phyloP scores from a whole-genome alignment of 2,329 filamentous ascomycete species.

The Capronia coronata region DNA sequence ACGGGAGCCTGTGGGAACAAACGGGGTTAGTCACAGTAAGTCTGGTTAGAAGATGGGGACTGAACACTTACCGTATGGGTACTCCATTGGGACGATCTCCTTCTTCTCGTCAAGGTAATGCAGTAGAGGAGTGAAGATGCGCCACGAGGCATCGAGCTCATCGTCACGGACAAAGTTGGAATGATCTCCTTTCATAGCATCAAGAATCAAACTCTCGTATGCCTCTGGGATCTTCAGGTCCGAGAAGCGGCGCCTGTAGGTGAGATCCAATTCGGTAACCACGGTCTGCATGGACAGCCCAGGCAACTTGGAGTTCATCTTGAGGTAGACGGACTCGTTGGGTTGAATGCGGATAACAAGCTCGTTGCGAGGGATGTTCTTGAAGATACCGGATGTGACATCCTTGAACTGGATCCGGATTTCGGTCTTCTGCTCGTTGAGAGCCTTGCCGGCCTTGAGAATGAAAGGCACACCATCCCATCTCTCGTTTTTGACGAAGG shows the following conservation, averaged over 20 bases:
- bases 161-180: slow-evolving; percentile 98
- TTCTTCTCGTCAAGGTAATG: slow-evolving; percentile 99
- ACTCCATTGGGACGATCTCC: slow-evolving; percentile 99
- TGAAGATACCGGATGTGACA: slow-evolving; percentile 98
- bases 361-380: slow-evolving; percentile 98
- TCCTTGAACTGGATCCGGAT: slow-evolving; percentile 99
- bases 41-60: background rate
- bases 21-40: background rate
- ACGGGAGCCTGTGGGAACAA: slow-evolving; percentile 65
- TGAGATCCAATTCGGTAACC: slow-evolving; percentile 94
- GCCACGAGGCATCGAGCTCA: slow-evolving; percentile 95
- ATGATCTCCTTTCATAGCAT: slow-evolving; percentile 97
- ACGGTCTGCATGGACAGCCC: slow-evolving; percentile 99
- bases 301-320: slow-evolving; percentile 99
- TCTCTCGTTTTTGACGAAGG: slow-evolving; percentile 98
- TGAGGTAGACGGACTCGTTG: slow-evolving; percentile 99
- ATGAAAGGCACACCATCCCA: slow-evolving; percentile 99
- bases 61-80: slow-evolving; percentile 72
- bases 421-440: slow-evolving; percentile 99
- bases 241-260: slow-evolving; percentile 95
- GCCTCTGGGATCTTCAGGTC: slow-evolving; percentile 99
- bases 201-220: slow-evolving; percentile 94
- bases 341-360: slow-evolving; percentile 98
- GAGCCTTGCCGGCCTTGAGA: slow-evolving; percentile 95
- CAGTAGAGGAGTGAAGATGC: slow-evolving; percentile 93